Evolutionary conservation across 768 basidiomycete genomes (phyloP).

Genomic region (Lentinula edodes): DNA sequence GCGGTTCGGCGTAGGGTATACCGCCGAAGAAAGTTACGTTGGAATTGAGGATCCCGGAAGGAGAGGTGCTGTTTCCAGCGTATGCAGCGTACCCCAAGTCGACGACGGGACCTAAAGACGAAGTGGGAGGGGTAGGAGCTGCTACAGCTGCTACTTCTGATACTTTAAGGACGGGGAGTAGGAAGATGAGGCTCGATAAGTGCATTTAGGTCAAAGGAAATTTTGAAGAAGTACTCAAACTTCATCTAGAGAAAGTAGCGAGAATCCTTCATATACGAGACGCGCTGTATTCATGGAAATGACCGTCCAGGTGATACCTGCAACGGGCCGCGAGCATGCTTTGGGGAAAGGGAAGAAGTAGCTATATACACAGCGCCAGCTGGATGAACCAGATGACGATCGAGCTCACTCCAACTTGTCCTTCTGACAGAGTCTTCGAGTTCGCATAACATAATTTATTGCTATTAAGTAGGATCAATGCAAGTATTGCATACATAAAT

Average conservation of each 20-base stretch:
- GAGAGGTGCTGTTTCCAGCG: slow-evolving; percentile 34
- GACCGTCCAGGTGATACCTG: background rate
- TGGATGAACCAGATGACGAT: background rate
- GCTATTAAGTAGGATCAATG: background rate
- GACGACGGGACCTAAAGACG: slow-evolving; percentile 27
- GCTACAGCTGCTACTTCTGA: background rate
- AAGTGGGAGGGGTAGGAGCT: background rate
- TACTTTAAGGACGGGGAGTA: background rate
- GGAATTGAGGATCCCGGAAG: slow-evolving; percentile 25
- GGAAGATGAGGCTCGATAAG: background rate
- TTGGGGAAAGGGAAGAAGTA: background rate
- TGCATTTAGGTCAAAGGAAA: background rate
- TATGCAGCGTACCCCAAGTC: slow-evolving; percentile 35
- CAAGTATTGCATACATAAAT: background rate
- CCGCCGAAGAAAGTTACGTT: slow-evolving; percentile 37
- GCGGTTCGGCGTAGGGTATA: slow-evolving; percentile 38
- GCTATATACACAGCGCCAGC: background rate
- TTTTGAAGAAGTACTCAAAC: background rate
- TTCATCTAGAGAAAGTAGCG: background rate
- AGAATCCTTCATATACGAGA: background rate
- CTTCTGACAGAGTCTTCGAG: background rate
- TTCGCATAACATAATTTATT: background rate
- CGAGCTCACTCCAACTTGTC: background rate
- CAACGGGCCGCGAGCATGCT: background rate
- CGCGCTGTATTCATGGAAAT: background rate